Evolutionary conservation across 1,284 basidiomycete species (phyloP), one percentile per base, ranked within the genome.

Genomic region (Volvariella surrecta): DNA sequence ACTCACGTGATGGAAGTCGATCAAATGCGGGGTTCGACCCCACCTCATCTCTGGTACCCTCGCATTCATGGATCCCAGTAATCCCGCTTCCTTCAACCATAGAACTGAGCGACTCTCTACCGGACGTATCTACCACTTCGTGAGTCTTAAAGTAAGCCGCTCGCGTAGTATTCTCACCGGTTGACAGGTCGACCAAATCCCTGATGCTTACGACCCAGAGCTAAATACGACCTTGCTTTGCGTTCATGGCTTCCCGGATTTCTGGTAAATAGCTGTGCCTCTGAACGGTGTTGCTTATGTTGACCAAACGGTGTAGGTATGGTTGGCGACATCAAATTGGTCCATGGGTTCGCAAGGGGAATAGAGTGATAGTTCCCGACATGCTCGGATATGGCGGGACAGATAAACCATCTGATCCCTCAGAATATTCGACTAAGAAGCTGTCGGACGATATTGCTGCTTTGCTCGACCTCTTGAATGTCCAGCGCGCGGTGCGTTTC

Each of bases 181-280:
- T n/a, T n/a, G n/a, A n/a, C 47, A 69, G 66, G 55, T 84, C 34
- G 83, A 86, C 57, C 71, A 85, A 57, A 49, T 65, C 28, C 77
- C 80, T 4, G 50, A 46, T 9, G 50, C 61, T 39, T 66, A 71
- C 49, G 57, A 70, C 45, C 56, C 62, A 17, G 54, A 58, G 32
- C 53, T 56, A n/a, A 62, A 61, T 10, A 62, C 62, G 1, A 76
- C 80, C 1, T 49, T 87, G 3, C 65, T 86, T n/a, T 80, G 79
- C 53, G 50, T 86, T 15, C 83, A 87, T 54, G 83, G 83, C 1
- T 86, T 87, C 54, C 83, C 83, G 9, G 83, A 86, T 52, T 59
- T 74, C 35, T 82, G 78, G 79, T 76, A 59, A 32, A 54, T 45
- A 6, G 34, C 24, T n/a, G n/a, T n/a, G 24, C 7, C 45, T 13